Evolutionary conservation across 306 rosid genomes (phyloP).

Genomic region (Biancaea sappan): DNA sequence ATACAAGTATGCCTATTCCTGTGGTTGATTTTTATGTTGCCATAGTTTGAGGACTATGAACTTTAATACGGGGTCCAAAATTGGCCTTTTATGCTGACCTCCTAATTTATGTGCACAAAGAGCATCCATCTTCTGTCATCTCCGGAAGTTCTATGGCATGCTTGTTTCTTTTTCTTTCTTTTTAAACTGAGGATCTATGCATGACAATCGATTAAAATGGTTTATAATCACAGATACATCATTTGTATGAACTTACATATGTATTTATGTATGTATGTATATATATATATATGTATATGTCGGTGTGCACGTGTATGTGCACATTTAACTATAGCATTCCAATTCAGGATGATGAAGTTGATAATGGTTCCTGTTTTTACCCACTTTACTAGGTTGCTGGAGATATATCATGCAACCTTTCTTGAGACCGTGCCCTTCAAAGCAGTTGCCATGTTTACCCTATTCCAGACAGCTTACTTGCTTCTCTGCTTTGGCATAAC

Average conservation of each 20-base stretch:
- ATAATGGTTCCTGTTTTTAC: slow-evolving; percentile 46
- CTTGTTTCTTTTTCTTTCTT: not conserved
- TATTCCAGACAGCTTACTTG: slow-evolving; percentile 88
- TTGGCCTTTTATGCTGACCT: not conserved
- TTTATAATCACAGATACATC: not conserved
- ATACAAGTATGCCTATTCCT: slow-evolving; percentile 69
- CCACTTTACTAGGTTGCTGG: slow-evolving; percentile 69
- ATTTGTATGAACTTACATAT: too few species aligned
- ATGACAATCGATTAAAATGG: not conserved
- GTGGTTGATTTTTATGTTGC: slow-evolving; percentile 20
- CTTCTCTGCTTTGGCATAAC: slow-evolving; percentile 89
- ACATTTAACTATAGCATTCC: slow-evolving; percentile 12
- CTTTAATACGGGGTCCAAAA: not conserved
- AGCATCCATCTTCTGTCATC: not conserved
- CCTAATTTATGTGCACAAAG: slow-evolving; percentile 11
- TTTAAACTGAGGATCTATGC: not conserved
- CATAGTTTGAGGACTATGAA: slow-evolving; percentile 15
- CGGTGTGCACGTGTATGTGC: not conserved
- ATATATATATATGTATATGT: not conserved
- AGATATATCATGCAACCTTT: slow-evolving; percentile 76
- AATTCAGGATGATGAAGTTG: slow-evolving; percentile 29
- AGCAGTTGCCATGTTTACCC: slow-evolving; percentile 71
- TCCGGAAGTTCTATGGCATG: not conserved
- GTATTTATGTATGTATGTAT: not conserved
- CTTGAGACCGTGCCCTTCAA: slow-evolving; percentile 90